These are phyloP conservation scores for Rutstroemia sydowiana DNA, from an alignment of 2,329 filamentous ascomycete genomes.

Conservation along the genomic window DNA sequence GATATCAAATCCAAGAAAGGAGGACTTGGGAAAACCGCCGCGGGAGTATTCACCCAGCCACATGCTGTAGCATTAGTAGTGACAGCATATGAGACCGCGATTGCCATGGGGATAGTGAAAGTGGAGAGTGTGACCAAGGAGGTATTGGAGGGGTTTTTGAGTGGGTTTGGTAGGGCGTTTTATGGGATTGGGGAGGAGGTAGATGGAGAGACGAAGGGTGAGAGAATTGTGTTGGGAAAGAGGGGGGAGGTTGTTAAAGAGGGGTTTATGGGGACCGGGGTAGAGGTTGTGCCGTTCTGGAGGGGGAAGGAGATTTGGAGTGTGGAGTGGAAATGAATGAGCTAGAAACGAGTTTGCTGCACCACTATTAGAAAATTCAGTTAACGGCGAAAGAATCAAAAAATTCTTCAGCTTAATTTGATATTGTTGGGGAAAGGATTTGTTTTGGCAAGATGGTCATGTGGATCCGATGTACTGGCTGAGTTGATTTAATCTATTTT, in stretches of 20 bases:
- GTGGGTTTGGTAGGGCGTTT: constrained; percentile 1
- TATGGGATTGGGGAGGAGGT: constrained; percentile 1
- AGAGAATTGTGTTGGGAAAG: constrained; percentile 7
- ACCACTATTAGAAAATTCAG: too few relatives aligned
- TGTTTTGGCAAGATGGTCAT: too few relatives aligned
- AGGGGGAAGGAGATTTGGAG: constrained; percentile 9
- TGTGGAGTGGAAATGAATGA: constrained; percentile 8
- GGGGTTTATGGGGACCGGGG: background rate
- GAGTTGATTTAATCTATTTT: too few relatives aligned
- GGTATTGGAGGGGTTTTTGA: constrained; percentile 5
- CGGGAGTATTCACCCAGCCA: constrained; percentile 73
- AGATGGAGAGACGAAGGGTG: background rate
- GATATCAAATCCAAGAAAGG: constrained; percentile 51
- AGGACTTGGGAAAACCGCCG: constrained; percentile 37
- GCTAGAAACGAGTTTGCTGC: too few relatives aligned
- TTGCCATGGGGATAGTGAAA: constrained; percentile 1
- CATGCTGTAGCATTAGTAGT: constrained; percentile 5
- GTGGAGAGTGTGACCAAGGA: background rate
- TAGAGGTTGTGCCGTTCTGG: constrained; percentile 3
- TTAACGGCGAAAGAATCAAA: too few relatives aligned
- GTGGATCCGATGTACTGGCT: too few relatives aligned
- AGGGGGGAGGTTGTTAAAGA: background rate
- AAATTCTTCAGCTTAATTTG: too few relatives aligned
- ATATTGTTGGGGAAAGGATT: too few relatives aligned
- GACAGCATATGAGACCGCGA: background rate